Base-by-base conservation (phyloP, 352 stramenopile species). In the Phytopythium aichiense region DNA sequence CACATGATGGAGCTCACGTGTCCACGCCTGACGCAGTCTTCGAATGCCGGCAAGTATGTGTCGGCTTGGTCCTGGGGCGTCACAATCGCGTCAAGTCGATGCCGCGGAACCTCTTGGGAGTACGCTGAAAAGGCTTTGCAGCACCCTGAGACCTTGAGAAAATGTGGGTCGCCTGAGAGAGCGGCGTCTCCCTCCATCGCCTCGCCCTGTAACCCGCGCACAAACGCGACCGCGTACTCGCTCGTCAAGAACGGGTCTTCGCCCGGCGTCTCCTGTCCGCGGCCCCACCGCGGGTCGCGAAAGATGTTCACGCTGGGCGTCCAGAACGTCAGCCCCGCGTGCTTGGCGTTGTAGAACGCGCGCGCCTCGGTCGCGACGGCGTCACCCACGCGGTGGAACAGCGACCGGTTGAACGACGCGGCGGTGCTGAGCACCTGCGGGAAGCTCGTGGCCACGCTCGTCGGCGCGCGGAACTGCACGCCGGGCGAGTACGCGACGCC, bases 81-180 rank as follows among this genome's bases (percentile, higher is more conserved):
- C 51, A 98, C 87, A 48, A 93, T 81, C 12, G 88, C 91, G 67
- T 97, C 79, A 67, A 97, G 95, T n/a, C 76, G 76, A 55, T 96
- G 82, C 42, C 91, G 79, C n/a, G 71, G 71, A 4, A 84, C 66
- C 20, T 92, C 88, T 25, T 95, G 76, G 40, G 84, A 94, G 63
- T 98, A 97, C 8, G 88, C 89, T 5, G 88, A 90, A 65, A 96
- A 98, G 68, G 98, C 92, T 72, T 98, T 98, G 67, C 91, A 97
- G 52, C 83, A 92, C 22, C 88, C 85, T 28, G 85, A 96, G 16
- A 88, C 58, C 61, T 91, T 94, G 59, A 95, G 71, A 37, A 89
- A 91, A 50, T 70, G 58, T 25, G 16, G 45, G 4, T 67, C 22
- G 2, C 22, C 37, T n/a, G 20, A 45, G 30, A 4, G 16, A 2